Base-by-base conservation (phyloP, 768 basidiomycete species). In the Rhizopogon vulgaris region DNA sequence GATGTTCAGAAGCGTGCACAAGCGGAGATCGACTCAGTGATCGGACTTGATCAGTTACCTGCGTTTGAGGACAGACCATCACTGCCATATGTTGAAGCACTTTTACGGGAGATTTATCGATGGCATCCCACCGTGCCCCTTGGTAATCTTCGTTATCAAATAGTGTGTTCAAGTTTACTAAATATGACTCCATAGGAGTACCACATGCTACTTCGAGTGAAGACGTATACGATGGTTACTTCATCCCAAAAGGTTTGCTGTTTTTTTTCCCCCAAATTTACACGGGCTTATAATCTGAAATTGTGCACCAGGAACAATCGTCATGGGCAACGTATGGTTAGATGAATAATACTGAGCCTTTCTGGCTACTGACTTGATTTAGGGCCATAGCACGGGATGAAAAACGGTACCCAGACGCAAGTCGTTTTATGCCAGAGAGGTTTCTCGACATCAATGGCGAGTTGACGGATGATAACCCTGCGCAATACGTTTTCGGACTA, bases 371-470 rank as follows among this genome's bases (percentile, higher is more conserved):
- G 8, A 27, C 12, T 32, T 32, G 11, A 3, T 10, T 32, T 32
- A 59, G 60, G 61, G 61, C 45, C 24, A 59, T 62, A 36, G 41
- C 56, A 11, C 60, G 55, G 3, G 55, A 62, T 38, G 60, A 59
- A 52, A 37, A 9, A n/a, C 51, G 52, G 41, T 62, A 62, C 38
- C 54, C 60, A 2, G 36, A 58, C 38, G 47, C 60, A 27, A 53
- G 53, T 25, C 52, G 51, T 15, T 54, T 60, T 34, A 38, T 8
- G 2, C 46, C 45, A n/a, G 54, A 58, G 17, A 46, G 58, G 6
- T 60, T 56, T 17, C 18, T 60, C 27, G 46, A 14, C 42, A 6
- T 27, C 30, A 34, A 30, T 11, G 27, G 24, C 12, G 30, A 18
- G 10, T 22, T 56, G 38, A 51, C 10, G 18, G 47, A 36, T 0